A percentile compares a stretch with the other conserved stretches of the same genome.
These are phyloP conservation scores for Lactarius sanguifluus DNA, from an alignment of 768 basidiomycete genomes.

Conservation along the genomic window DNA sequence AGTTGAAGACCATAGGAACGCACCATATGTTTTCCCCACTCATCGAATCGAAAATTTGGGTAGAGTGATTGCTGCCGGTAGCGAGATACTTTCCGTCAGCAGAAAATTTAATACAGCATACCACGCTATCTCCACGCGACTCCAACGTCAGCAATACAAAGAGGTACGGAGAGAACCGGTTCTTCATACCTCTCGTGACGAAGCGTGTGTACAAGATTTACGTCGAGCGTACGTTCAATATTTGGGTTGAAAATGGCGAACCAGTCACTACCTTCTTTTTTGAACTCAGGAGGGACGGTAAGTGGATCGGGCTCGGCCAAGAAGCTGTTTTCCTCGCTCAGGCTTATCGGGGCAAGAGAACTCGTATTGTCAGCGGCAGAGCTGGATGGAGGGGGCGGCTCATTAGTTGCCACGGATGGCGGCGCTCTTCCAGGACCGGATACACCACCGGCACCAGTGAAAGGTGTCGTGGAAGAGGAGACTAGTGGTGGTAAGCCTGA, in stretches of 20 bases:
- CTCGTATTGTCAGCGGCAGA: conserved; percentile 4
- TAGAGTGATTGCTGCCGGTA: conserved; percentile 93
- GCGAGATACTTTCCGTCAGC: conserved; percentile 91
- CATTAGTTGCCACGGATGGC: conserved; percentile 11
- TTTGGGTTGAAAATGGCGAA: conserved; percentile 84
- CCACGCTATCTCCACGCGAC: conserved; percentile 48
- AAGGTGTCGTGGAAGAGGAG: conserved; percentile 25
- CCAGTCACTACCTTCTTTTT: conserved; percentile 84
- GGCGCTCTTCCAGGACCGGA: conserved; percentile 20
- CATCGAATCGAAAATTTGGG: conserved; percentile 92
- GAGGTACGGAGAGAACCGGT: conserved; percentile 4
- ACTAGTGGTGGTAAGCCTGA: conserved; percentile 26
- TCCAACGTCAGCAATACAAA: conserved; percentile 4
- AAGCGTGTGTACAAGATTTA: conserved; percentile 77
- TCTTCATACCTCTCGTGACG: conserved; percentile 77
- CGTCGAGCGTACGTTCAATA: conserved; percentile 74
- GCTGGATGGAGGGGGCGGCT: background rate
- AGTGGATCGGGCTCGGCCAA: conserved; percentile 51
- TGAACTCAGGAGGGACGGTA: conserved; percentile 51
- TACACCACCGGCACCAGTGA: conserved; percentile 16
- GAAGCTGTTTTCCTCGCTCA: conserved; percentile 34
- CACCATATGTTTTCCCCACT: conserved; percentile 84
- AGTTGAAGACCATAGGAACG: conserved; percentile 30
- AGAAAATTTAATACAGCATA: conserved; percentile 91
- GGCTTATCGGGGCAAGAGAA: conserved; percentile 25